phyloP scores from a whole-genome alignment of 805 yeast species.

The Kazachstania psychrophila region DNA sequence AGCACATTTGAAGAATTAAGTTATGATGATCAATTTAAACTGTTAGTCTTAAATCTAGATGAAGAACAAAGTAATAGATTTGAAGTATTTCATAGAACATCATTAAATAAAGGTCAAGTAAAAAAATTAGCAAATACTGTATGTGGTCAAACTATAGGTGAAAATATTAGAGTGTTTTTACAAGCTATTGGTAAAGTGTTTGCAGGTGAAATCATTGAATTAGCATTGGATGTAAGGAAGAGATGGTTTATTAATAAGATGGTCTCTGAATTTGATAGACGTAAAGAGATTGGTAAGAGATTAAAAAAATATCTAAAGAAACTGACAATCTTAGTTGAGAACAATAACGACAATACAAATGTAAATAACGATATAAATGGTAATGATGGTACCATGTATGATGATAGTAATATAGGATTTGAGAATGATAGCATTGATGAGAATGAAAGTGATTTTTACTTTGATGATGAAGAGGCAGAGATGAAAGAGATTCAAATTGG shows the following conservation, averaged over 20 bases:
- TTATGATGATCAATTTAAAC: conserved; percentile 49
- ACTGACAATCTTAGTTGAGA: conserved; percentile 26
- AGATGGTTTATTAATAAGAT: conserved; percentile 38
- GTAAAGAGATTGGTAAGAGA: conserved; percentile 32
- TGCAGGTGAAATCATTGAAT: conserved; percentile 82
- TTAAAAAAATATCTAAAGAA: conserved; percentile 32
- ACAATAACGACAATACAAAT: conserved; percentile 28
- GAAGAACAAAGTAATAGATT: conserved; percentile 80
- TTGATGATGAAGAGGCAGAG: conserved; percentile 26
- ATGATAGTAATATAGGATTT: conserved; percentile 5
- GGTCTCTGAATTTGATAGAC: conserved; percentile 32
- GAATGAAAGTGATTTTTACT: conserved; percentile 22
- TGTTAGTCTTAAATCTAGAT: conserved; percentile 64
- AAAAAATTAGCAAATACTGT: conserved; percentile 72
- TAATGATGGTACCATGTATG: conserved; percentile 6
- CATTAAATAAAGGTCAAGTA: conserved; percentile 62
- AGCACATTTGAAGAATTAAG: conserved; percentile 26
- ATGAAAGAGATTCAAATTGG: conserved; percentile 14
- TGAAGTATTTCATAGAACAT: conserved; percentile 77
- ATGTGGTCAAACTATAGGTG: conserved; percentile 70
- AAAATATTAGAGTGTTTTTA: conserved; percentile 67
- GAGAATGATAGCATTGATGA: conserved; percentile 24
- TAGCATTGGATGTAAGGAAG: conserved; percentile 64
- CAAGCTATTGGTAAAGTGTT: conserved; percentile 84
- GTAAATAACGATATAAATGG: neutral